These are phyloP conservation scores for Lotus japonicus DNA, from an alignment of 306 rosid genomes.

Conservation along the genomic window DNA sequence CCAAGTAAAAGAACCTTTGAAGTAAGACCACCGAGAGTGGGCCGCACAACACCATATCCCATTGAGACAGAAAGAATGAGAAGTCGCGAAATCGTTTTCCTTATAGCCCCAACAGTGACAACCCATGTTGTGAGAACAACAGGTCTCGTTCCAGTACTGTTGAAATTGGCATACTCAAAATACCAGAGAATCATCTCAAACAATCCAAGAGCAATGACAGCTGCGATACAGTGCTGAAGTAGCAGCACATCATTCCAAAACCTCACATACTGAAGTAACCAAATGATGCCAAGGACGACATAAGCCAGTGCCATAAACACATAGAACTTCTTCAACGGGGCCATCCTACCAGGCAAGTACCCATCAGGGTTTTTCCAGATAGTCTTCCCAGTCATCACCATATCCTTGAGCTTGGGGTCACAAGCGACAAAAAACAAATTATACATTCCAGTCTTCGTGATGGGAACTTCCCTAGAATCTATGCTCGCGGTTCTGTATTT, in stretches of 20 bases:
- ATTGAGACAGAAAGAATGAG: conserved; percentile 82
- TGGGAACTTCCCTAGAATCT: conserved; percentile 36
- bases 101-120: conserved; percentile 76
- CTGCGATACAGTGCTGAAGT: conserved; percentile 89
- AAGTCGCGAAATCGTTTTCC: conserved; percentile 72
- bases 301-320: conserved; percentile 71
- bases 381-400: conserved; percentile 80
- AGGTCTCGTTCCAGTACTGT: conserved; percentile 72
- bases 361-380: conserved; percentile 90
- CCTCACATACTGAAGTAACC: conserved; percentile 86
- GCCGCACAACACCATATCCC: conserved; percentile 99
- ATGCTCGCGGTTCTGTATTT: conserved; percentile 31
- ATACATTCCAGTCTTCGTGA: conserved; percentile 86
- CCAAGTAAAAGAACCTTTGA: conserved; percentile 93
- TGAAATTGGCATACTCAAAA: conserved; percentile 72
- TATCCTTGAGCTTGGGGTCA: conserved; percentile 80
- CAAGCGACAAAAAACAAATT: conserved; percentile 87
- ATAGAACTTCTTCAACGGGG: conserved; percentile 74
- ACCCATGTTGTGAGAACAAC: conserved; percentile 78
- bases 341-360: conserved; percentile 94
- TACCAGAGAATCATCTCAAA: conserved; percentile 98
- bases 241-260: conserved; percentile 87
- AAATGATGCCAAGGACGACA: conserved; percentile 49
- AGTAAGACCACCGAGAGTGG: conserved; percentile 96
- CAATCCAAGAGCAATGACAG: conserved; percentile 77